A percentile compares a stretch with the other conserved stretches of the same genome.
Evolutionary conservation across 805 yeast species (phyloP).

Genomic region (Pichia nakasei): DNA sequence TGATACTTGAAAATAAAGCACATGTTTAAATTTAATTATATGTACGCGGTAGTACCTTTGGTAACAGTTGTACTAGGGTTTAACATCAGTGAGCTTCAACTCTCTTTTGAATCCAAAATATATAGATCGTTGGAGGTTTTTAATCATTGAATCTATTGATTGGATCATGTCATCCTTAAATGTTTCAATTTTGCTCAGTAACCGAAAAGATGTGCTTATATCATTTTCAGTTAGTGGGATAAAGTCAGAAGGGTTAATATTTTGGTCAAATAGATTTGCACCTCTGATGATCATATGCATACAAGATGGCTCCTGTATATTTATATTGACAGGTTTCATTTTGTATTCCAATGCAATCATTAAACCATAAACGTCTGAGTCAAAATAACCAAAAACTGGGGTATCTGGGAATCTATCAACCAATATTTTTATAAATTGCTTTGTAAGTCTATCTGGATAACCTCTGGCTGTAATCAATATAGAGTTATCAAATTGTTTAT

Average conservation of each 20-base stretch:
- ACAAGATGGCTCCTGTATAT: background rate
- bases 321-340: background rate
- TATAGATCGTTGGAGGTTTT: slow-evolving; percentile 10
- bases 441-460: slow-evolving; percentile 52
- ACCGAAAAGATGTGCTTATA: background rate
- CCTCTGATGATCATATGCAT: slow-evolving; percentile 2
- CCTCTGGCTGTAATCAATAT: slow-evolving; percentile 54
- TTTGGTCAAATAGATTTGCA: slow-evolving; percentile 1
- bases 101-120: slow-evolving; percentile 12
- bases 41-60: too few relatives aligned
- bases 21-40: too few relatives aligned
- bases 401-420: slow-evolving; percentile 17
- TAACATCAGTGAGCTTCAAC: background rate
- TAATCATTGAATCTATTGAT: background rate
- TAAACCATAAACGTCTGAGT: slow-evolving; percentile 59
- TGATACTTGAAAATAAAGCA: too few relatives aligned
- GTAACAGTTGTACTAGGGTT: too few relatives aligned
- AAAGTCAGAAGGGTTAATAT: background rate
- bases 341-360: slow-evolving; percentile 37
- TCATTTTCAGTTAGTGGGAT: slow-evolving; percentile 5
- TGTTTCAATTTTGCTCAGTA: background rate
- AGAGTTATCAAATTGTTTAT: background rate
- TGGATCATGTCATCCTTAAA: too few relatives aligned
- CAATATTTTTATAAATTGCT: slow-evolving; percentile 26
- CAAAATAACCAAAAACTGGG: slow-evolving; percentile 43